Evolutionary conservation across 1,284 basidiomycete genomes (phyloP).

Genomic region (Cystobasidium slooffiae): DNA sequence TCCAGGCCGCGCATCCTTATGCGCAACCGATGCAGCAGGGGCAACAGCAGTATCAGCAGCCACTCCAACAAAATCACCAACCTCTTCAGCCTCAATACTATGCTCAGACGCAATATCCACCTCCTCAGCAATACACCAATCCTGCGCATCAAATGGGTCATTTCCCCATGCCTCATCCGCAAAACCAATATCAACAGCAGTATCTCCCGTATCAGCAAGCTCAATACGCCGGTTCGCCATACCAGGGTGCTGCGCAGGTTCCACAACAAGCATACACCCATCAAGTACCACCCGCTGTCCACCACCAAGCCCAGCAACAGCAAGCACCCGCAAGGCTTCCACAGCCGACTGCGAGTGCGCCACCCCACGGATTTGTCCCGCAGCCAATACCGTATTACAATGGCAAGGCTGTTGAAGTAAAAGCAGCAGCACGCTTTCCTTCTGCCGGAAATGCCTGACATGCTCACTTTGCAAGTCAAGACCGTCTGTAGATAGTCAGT

Average conservation of each 20-base stretch:
- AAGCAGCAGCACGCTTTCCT: neutral
- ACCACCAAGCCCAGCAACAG: neutral
- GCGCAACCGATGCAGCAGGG: neutral
- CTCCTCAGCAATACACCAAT: neutral
- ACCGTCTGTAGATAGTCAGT: no score
- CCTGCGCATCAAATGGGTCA: neutral
- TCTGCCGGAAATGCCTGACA: neutral
- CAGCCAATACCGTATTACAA: constrained; percentile 35
- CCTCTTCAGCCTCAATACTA: constrained; percentile 4
- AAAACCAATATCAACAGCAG: constrained; percentile 1
- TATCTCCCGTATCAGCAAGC: neutral
- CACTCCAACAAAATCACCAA: neutral
- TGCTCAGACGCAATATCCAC: neutral
- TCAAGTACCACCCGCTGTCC: neutral
- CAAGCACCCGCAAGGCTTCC: neutral
- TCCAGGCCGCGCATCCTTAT: neutral
- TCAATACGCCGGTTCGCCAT: neutral
- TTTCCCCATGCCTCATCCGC: neutral
- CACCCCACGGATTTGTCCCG: constrained; percentile 7
- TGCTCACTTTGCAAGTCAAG: neutral
- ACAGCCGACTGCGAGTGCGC: neutral
- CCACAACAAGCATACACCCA: neutral
- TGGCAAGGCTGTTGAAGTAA: constrained; percentile 18
- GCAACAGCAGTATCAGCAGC: neutral
- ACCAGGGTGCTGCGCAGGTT: neutral